Percentiles rank a stretch among this genome's conserved stretches.
Conservation (phyloP, 208 protist genomes). For the Trichomonas tenax region DNA sequence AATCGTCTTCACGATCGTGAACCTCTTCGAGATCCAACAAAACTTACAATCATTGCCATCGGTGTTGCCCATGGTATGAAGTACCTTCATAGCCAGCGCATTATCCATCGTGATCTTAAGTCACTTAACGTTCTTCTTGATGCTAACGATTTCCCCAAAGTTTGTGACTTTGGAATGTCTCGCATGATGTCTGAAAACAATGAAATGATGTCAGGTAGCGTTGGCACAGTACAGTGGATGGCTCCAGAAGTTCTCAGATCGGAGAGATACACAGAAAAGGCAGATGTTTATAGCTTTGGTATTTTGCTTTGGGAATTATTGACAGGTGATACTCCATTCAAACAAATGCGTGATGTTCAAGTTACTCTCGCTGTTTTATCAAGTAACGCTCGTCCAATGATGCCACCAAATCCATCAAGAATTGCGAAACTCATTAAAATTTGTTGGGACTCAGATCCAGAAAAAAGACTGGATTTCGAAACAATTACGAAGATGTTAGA, state of each 20-base stretch:
- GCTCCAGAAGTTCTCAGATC: slow-evolving; percentile 5
- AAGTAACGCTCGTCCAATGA: not conserved
- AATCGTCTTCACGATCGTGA: not conserved
- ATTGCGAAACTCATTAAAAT: not conserved
- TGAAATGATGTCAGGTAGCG: not conserved
- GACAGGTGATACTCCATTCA: slow-evolving; percentile 31
- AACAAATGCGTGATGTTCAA: not conserved
- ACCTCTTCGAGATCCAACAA: not conserved
- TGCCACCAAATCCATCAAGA: not conserved
- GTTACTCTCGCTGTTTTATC: not conserved
- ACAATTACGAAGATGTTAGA: not conserved
- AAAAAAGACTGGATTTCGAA: not conserved
- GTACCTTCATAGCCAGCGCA: not conserved
- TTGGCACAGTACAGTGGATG: slow-evolving; percentile 16
- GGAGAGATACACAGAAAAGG: slow-evolving; percentile 27
- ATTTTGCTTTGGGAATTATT: slow-evolving; percentile 45
- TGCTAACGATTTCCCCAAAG: not conserved
- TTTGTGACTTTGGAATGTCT: not conserved
- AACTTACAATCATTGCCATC: not conserved
- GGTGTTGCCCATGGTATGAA: not conserved
- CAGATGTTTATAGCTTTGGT: slow-evolving; percentile 43
- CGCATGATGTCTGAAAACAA: not conserved
- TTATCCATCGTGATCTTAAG: not conserved
- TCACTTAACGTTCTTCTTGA: not conserved
- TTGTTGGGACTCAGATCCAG: not conserved